Evolutionary conservation across 352 stramenopile species (phyloP), one percentile per base, ranked within the genome.

Genomic region (Pythium utonaiense): DNA sequence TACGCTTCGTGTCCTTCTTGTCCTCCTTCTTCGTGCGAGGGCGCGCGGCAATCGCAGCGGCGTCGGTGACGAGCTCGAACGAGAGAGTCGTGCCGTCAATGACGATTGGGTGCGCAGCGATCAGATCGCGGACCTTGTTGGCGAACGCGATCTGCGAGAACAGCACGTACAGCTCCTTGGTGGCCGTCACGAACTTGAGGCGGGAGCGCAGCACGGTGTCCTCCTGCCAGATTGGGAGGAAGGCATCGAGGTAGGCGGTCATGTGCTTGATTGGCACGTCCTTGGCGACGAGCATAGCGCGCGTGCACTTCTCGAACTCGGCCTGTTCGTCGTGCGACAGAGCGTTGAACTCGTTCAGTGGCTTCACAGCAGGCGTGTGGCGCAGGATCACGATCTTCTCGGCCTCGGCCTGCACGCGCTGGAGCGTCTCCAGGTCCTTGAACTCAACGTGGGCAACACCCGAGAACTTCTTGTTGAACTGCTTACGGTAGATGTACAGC

Each of bases 301-400:
- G 78, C 21, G 82, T 84, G 28, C 78, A 70, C 74, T 95, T 93
- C 59, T 95, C 81, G 44, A 95, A 95, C 66, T 95, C 86, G 33
- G 77, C 70, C 66, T 88, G 80, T 24, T 83, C 77, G 8, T 91
- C 80, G n/a, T 65, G 57, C 40, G 82, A 82, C 14, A 95, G 77
- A 64, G 77, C 74, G 33, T 77, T 59, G 67, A 83, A 92, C 41
- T 77, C 78, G 41, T 59, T 65, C 38, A 89, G 69, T 14, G 68
- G 67, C 27, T 89, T 80, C 5, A 78, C 71, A 21, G 64, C 78
- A 7, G 86, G 83, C 59, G 68, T 73, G 75, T 86, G 71, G 34
- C 70, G 71, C 47, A 85, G 62, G 51, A 95, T 88, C 54, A 34
- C 62, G 49, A 93, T 60, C 52, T 81, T 75, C 28, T 80, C 71